Conservation (phyloP, 306 rosid species). For the Hippophae rhamnoides region DNA sequence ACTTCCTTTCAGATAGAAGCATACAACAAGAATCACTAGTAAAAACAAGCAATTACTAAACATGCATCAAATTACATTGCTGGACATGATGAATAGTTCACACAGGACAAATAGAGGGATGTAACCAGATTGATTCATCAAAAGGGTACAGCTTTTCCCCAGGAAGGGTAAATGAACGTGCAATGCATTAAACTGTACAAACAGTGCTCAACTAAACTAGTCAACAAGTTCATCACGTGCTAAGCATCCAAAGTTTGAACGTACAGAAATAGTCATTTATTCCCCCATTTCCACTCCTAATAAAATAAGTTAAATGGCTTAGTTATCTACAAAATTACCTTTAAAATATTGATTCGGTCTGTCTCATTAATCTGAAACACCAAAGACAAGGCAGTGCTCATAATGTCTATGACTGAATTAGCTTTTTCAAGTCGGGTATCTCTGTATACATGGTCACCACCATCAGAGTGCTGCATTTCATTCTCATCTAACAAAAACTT, state of each 20-base stretch:
- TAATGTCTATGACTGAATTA: slow-evolving; percentile 83
- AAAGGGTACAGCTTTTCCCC: no score
- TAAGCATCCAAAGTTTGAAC: background rate
- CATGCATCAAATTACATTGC: no score
- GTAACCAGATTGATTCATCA: no score
- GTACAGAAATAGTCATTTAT: no score
- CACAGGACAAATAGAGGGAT: no score
- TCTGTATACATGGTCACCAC: slow-evolving; percentile 35
- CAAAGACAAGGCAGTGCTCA: slow-evolving; percentile 82
- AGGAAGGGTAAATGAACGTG: no score
- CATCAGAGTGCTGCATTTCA: slow-evolving; percentile 46
- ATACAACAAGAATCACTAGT: background rate
- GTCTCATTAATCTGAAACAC: slow-evolving; percentile 79
- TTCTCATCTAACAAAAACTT: slow-evolving; percentile 86
- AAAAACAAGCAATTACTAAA: no score
- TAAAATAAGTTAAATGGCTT: slow-evolving; percentile 3
- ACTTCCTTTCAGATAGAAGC: no score
- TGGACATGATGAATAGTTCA: no score
- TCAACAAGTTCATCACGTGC: slow-evolving; percentile 1
- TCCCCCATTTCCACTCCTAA: background rate
- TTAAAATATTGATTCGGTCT: slow-evolving; percentile 83
- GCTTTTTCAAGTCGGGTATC: slow-evolving; percentile 85
- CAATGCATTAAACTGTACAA: no score
- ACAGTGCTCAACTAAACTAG: no score
- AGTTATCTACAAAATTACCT: slow-evolving; percentile 47